Evolutionary conservation across 225 moss, liverwort and hornwort genomes (phyloP).

Genomic region (Anthoceros angustus): DNA sequence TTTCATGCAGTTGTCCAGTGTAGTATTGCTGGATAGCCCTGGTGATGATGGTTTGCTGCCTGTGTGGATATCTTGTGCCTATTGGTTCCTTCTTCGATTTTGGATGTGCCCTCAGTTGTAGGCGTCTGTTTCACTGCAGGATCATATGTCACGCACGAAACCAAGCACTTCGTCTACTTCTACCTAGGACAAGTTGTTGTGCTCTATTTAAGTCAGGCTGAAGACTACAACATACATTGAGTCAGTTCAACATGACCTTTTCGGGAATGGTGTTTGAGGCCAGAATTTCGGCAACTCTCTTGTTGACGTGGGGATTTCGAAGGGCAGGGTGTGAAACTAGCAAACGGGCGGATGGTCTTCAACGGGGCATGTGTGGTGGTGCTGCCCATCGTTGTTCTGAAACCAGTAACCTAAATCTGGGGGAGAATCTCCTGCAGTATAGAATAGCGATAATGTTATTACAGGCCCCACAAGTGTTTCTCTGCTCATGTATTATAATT

Average conservation of each 20-base stretch:
- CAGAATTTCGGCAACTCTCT: not conserved
- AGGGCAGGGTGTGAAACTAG: not conserved
- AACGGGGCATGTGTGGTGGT: not conserved
- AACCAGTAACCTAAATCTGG: no score
- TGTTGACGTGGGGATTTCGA: not conserved
- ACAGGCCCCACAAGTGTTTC: no score
- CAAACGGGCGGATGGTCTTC: not conserved
- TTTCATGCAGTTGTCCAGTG: no score
- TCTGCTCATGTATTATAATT: no score
- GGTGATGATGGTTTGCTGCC: not conserved
- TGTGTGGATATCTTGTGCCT: not conserved
- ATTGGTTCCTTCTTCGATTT: not conserved
- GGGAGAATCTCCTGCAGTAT: no score
- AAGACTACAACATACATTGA: slow-evolving; percentile 11
- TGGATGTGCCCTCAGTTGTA: not conserved
- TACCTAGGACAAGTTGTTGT: slow-evolving; percentile 97
- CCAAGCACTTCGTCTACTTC: slow-evolving; percentile 96
- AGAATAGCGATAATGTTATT: no score
- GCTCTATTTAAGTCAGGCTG: slow-evolving; percentile 87
- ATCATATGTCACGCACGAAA: slow-evolving; percentile 95
- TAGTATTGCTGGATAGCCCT: no score
- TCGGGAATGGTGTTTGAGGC: not conserved
- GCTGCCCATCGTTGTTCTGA: no score
- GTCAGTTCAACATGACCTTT: slow-evolving; percentile 11
- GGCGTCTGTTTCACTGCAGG: slow-evolving; percentile 34